These are phyloP conservation scores for Gigaspora rosea DNA, from an alignment of 192 early-diverging fungal species.

Conservation along the genomic window DNA sequence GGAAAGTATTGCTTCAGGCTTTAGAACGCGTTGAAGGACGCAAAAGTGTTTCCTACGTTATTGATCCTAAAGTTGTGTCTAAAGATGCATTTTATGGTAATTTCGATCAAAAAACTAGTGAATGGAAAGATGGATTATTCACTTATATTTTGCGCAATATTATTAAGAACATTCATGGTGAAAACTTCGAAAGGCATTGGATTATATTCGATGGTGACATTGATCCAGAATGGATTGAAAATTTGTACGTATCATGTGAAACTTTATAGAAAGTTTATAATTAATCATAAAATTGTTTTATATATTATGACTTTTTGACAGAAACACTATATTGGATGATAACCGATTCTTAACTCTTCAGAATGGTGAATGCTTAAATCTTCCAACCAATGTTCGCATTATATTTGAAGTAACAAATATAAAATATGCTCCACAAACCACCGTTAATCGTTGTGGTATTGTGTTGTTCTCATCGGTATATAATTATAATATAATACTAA, in stretches of 20 bases:
- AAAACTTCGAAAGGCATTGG: conserved; percentile 93
- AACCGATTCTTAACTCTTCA: conserved; percentile 96
- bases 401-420: conserved; percentile 99
- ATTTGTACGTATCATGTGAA: too few species aligned
- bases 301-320: too few species aligned
- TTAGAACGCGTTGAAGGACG: conserved; percentile 85
- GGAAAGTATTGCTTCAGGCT: conserved; percentile 89
- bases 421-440: conserved; percentile 92
- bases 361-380: conserved; percentile 96
- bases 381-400: conserved; percentile 95
- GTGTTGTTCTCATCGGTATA: conserved; percentile 92
- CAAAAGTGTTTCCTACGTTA: conserved; percentile 91
- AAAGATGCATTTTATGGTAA: conserved; percentile 98
- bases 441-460: conserved; percentile 99
- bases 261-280: too few species aligned
- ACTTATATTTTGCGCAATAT: conserved; percentile 97
- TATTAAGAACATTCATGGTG: conserved; percentile 96
- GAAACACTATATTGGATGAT: conserved; percentile 91
- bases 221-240: conserved; percentile 99
- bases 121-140: conserved; percentile 99
- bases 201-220: conserved; percentile 99
- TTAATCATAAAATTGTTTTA: too few species aligned
- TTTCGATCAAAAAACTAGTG: conserved; percentile 95
- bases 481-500: too few species aligned
- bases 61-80: conserved; percentile 97